A percentile compares a stretch with the other conserved stretches of the same genome.
Conservation (phyloP, 306 rosid genomes). For the Lathyrus aphaca region DNA sequence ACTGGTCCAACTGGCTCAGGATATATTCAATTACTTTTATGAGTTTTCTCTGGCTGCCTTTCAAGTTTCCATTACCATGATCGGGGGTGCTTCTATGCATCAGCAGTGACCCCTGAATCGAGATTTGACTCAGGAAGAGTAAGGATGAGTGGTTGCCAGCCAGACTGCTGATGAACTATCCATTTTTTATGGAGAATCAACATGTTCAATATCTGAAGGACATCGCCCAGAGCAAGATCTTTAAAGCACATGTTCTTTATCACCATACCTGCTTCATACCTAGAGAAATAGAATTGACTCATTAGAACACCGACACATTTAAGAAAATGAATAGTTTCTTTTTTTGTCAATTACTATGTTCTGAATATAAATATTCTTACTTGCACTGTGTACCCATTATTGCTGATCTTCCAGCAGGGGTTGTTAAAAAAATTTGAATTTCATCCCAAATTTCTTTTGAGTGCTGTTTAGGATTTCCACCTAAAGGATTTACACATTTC, state of each 20-base stretch:
- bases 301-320: slow-evolving; percentile 18
- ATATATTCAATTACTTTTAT: slow-evolving; percentile 34
- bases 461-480: slow-evolving; percentile 62
- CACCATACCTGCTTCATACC: slow-evolving; percentile 83
- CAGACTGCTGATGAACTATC: slow-evolving; percentile 76
- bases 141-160: slow-evolving; percentile 86
- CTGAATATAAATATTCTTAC: slow-evolving; percentile 45
- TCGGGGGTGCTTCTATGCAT: slow-evolving; percentile 26
- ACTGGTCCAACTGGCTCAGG: slow-evolving; percentile 35
- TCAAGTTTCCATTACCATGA: slow-evolving; percentile 34
- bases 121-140: slow-evolving; percentile 58
- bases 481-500: slow-evolving; percentile 74
- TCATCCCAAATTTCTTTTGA: slow-evolving; percentile 65
- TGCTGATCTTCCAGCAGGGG: slow-evolving; percentile 69
- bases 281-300: slow-evolving; percentile 37
- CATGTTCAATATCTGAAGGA: slow-evolving; percentile 74
- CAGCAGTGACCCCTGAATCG: slow-evolving; percentile 40
- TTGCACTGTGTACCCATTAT: slow-evolving; percentile 73
- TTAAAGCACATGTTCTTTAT: slow-evolving; percentile 67
- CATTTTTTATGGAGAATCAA: slow-evolving; percentile 65
- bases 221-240: slow-evolving; percentile 65
- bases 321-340: slow-evolving; percentile 30
- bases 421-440: slow-evolving; percentile 58
- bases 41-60: slow-evolving; percentile 37
- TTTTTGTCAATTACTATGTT: not conserved